Percentiles rank a stretch among this genome's conserved stretches.
Conservation (phyloP, 306 rosid genomes). For the Trifolium repens region DNA sequence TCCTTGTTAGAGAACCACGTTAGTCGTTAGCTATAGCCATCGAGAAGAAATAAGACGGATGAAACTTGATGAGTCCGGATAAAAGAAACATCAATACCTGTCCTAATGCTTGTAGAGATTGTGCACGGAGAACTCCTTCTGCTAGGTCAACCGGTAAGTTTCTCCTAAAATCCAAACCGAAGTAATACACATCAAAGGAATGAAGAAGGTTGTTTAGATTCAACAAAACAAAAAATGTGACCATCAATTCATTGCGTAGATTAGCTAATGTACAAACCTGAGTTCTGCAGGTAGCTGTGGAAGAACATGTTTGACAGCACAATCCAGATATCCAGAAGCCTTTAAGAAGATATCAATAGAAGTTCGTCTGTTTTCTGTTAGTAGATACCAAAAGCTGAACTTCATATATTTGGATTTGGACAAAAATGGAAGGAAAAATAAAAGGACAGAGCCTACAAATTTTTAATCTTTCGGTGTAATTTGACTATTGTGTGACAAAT, state of each 20-base stretch:
- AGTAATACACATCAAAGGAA: slow-evolving; percentile 35
- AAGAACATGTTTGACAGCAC: slow-evolving; percentile 91
- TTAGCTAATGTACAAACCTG: slow-evolving; percentile 60
- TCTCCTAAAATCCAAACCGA: slow-evolving; percentile 65
- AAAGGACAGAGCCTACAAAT: neutral
- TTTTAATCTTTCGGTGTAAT: neutral
- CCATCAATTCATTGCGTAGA: slow-evolving; percentile 2
- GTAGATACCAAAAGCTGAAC: slow-evolving; percentile 40
- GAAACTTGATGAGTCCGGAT: slow-evolving; percentile 18
- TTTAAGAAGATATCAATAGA: slow-evolving; percentile 84
- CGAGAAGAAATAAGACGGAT: neutral
- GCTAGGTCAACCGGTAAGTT: slow-evolving; percentile 90
- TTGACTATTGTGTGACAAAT: neutral
- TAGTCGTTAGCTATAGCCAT: slow-evolving; percentile 2
- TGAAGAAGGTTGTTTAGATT: slow-evolving; percentile 19
- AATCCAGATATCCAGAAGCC: slow-evolving; percentile 94
- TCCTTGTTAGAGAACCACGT: neutral
- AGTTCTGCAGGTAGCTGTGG: slow-evolving; percentile 86
- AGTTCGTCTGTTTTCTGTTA: slow-evolving; percentile 85
- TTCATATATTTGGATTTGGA: slow-evolving; percentile 17
- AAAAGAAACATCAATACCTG: slow-evolving; percentile 61
- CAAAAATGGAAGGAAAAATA: slow-evolving; percentile 4
- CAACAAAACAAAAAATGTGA: slow-evolving; percentile 12
- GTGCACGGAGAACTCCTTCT: slow-evolving; percentile 96
- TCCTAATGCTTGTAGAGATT: slow-evolving; percentile 91